A percentile compares a stretch with the other conserved stretches of the same genome.
Conservation (phyloP, 2,329 filamentous ascomycete genomes). For the Zarea fungicola region DNA sequence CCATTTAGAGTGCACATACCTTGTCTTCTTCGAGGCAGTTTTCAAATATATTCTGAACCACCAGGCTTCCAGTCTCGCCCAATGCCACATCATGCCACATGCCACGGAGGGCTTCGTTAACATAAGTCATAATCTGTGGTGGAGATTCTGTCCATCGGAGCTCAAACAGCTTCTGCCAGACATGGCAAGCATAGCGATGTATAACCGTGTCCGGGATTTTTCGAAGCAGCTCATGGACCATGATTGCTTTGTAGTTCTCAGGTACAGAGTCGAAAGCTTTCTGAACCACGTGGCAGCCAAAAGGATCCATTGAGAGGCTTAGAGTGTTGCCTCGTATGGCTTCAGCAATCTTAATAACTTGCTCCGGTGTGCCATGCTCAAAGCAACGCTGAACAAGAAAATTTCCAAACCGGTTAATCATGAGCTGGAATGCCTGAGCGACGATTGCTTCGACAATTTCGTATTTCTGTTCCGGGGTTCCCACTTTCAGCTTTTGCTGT, state of each 20-base stretch:
- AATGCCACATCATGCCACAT: conserved; percentile 99
- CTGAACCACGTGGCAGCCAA: conserved; percentile 96
- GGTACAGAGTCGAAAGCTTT: conserved; percentile 98
- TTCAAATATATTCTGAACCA: conserved; percentile 99
- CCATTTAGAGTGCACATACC: conserved; percentile 44
- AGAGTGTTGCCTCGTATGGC: conserved; percentile 91
- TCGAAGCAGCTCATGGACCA: conserved; percentile 96
- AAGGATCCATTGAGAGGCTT: conserved; percentile 95
- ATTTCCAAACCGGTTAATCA: conserved; percentile 98
- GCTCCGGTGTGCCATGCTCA: conserved; percentile 91
- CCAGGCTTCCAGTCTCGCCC: conserved; percentile 93
- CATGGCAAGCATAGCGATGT: conserved; percentile 96
- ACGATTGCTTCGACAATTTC: conserved; percentile 97
- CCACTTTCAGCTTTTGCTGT: conserved; percentile 97
- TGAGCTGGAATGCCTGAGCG: conserved; percentile 86
- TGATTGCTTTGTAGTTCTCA: conserved; percentile 94
- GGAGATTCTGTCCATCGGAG: conserved; percentile 92
- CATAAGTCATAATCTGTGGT: conserved; percentile 96
- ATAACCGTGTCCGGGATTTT: conserved; percentile 97
- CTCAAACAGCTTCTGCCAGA: conserved; percentile 99
- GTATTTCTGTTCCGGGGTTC: conserved; percentile 90
- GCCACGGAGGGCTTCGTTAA: conserved; percentile 87
- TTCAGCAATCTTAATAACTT: conserved; percentile 90
- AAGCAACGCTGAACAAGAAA: conserved; percentile 98
- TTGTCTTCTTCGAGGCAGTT: conserved; percentile 99